These are phyloP conservation scores for Penicillium subrubescens DNA, from an alignment of 495 filamentous ascomycete species.

Conservation along the genomic window DNA sequence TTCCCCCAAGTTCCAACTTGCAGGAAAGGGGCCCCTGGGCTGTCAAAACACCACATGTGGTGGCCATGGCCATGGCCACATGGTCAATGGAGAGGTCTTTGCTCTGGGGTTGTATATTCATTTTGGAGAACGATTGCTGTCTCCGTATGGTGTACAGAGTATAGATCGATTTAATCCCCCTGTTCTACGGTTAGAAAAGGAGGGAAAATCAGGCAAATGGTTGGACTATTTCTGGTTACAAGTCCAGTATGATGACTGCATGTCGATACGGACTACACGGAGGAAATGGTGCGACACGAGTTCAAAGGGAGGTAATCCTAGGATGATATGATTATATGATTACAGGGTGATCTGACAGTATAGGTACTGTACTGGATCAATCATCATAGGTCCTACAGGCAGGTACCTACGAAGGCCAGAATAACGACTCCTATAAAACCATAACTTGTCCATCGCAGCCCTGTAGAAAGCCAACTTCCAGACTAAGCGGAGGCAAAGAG, in stretches of 20 bases:
- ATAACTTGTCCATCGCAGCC: neutral
- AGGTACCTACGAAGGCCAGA: neutral
- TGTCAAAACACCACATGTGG: constrained; percentile 8
- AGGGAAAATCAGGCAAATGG: neutral
- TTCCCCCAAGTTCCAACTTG: neutral
- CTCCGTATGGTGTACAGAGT: neutral
- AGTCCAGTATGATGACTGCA: constrained; percentile 21
- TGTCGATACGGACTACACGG: constrained; percentile 5
- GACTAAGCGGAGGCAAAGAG: neutral
- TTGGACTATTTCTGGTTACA: neutral
- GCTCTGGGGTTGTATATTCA: neutral
- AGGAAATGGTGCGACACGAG: constrained; percentile 27
- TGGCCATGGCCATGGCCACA: neutral
- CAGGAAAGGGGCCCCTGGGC: constrained; percentile 17
- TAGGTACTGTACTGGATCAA: neutral
- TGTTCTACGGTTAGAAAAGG: neutral
- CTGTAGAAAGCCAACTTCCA: neutral
- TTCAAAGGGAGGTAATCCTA: neutral
- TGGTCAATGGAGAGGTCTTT: neutral
- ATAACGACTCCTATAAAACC: neutral
- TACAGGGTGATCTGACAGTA: neutral
- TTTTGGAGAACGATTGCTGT: neutral
- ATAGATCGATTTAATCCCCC: neutral
- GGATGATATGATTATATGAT: neutral
- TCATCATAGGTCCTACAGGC: neutral